Evolutionary conservation across 129 eudicot species (phyloP).

Genomic region (Saposhnikovia divaricata): DNA sequence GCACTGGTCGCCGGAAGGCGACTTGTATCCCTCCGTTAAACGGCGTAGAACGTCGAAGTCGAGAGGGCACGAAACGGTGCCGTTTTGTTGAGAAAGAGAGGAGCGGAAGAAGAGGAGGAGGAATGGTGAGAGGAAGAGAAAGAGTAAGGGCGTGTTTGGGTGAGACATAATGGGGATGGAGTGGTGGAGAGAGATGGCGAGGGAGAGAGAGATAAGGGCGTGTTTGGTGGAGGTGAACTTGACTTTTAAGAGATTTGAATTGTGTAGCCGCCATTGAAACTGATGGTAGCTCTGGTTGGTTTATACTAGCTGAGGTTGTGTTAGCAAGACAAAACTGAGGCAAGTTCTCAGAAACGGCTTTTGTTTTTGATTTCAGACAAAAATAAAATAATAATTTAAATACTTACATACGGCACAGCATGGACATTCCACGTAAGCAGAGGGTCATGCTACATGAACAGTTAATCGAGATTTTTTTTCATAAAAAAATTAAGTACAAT

Average conservation of each 20-base stretch:
- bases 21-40: slow-evolving; percentile 24
- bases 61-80: slow-evolving; percentile 47
- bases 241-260: background rate
- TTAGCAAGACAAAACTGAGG: background rate
- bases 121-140: background rate
- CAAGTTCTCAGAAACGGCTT: background rate
- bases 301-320: background rate
- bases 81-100: slow-evolving; percentile 21
- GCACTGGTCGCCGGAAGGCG: slow-evolving; percentile 34
- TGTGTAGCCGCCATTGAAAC: background rate
- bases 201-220: background rate
- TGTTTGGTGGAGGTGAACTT: background rate
- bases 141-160: slow-evolving; percentile 14
- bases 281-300: background rate
- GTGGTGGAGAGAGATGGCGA: background rate
- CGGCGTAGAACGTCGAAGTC: slow-evolving; percentile 42
- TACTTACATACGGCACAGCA: too few relatives aligned
- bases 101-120: background rate
- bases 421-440: too few relatives aligned
- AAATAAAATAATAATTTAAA: too few relatives aligned
- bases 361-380: background rate
- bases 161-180: background rate
- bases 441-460: too few relatives aligned
- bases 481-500: too few relatives aligned
- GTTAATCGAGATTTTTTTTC: too few relatives aligned